A percentile compares a stretch with the other conserved stretches of the same genome.
Conservation (phyloP, 2,329 filamentous ascomycete genomes). For the Colletotrichum simmondsii region DNA sequence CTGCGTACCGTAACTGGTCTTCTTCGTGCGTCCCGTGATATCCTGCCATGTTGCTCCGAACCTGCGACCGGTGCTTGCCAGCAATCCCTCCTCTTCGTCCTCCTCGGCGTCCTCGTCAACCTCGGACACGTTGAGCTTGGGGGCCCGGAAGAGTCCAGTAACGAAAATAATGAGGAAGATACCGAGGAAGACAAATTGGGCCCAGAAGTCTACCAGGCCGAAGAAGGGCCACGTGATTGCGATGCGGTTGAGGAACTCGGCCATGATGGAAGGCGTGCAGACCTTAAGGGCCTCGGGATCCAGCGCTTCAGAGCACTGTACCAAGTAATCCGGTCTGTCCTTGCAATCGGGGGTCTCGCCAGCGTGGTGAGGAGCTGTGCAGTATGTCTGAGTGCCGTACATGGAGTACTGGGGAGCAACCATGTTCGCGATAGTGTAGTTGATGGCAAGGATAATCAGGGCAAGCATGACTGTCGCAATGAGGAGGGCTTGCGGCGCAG, state of each 20-base stretch:
- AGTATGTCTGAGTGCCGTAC: constrained; percentile 95
- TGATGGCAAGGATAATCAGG: constrained; percentile 88
- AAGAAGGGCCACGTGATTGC: constrained; percentile 97
- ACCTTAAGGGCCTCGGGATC: constrained; percentile 78
- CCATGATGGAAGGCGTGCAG: constrained; percentile 92
- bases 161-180: constrained; percentile 86
- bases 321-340: constrained; percentile 76
- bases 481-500: constrained; percentile 89
- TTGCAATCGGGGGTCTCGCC: constrained; percentile 81
- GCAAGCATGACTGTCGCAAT: constrained; percentile 92
- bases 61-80: constrained; percentile 83
- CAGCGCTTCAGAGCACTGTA: constrained; percentile 82
- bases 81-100: constrained; percentile 91
- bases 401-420: constrained; percentile 96
- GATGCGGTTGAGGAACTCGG: constrained; percentile 91
- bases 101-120: constrained; percentile 90
- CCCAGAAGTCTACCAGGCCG: constrained; percentile 93
- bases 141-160: constrained; percentile 82
- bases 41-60: constrained; percentile 92
- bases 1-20: constrained; percentile 32
- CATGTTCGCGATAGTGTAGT: constrained; percentile 92
- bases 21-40: constrained; percentile 68
- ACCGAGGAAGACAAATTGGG: constrained; percentile 89
- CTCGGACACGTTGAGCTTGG: constrained; percentile 79
- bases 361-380: constrained; percentile 74